Conservation (phyloP, 2,329 filamentous ascomycete species). For the Fusarium circinatum region DNA sequence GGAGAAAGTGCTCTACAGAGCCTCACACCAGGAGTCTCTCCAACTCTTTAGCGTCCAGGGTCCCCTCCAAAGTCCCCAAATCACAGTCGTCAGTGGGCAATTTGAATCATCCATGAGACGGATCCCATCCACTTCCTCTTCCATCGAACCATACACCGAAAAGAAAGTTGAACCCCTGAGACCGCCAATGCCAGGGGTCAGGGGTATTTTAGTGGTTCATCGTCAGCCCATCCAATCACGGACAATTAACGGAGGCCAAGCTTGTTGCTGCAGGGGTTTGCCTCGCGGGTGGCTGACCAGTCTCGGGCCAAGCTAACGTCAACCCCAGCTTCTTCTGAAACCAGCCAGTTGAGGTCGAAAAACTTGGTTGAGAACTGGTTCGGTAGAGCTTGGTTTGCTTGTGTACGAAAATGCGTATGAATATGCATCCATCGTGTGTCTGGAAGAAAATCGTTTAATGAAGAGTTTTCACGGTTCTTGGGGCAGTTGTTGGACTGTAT, state of each 20-base stretch:
- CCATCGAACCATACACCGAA: conserved; percentile 30
- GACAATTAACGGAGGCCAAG: background rate
- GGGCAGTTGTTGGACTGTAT: background rate
- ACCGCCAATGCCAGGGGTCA: conserved; percentile 9
- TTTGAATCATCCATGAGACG: conserved; percentile 14
- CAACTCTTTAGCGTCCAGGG: conserved; percentile 5
- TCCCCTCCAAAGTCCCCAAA: background rate
- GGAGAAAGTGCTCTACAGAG: background rate
- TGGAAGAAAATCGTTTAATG: background rate
- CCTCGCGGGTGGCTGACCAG: conserved; percentile 27
- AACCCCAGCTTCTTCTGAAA: conserved; percentile 43
- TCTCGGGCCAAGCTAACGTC: conserved; percentile 20
- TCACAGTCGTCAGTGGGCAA: conserved; percentile 12
- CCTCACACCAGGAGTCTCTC: conserved; percentile 31
- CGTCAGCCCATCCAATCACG: conserved; percentile 2
- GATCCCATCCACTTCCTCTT: conserved; percentile 3
- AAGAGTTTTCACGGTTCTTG: background rate
- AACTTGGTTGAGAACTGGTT: conserved; percentile 14
- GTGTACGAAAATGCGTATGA: background rate
- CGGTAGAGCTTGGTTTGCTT: background rate
- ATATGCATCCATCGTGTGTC: background rate
- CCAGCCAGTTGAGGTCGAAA: conserved; percentile 16
- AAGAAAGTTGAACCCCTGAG: conserved; percentile 36
- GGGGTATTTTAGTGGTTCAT: conserved; percentile 15
- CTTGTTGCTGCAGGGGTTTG: conserved; percentile 26